Evolutionary conservation across 2,329 filamentous ascomycete species (phyloP).

Genomic region (Achaetomium macrosporum): DNA sequence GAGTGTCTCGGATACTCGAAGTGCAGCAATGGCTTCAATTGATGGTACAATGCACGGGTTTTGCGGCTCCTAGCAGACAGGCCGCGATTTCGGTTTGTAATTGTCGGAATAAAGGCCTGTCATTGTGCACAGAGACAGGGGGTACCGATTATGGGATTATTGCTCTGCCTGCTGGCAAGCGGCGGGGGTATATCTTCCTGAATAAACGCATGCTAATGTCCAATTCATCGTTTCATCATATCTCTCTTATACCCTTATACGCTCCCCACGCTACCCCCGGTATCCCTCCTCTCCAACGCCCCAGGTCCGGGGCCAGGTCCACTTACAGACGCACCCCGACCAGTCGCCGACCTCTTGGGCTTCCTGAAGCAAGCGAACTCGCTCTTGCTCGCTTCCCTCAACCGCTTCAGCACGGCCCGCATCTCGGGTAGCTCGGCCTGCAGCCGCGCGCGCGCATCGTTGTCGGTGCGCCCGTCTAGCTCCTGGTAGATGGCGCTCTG

Average conservation of each 20-base stretch:
- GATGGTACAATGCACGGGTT: slow-evolving; percentile 6
- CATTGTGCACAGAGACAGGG: too few relatives aligned
- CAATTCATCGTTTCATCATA: not conserved
- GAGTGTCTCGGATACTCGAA: not conserved
- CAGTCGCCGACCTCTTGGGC: slow-evolving; percentile 40
- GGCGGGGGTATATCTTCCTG: not conserved
- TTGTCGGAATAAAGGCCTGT: too few relatives aligned
- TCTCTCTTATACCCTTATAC: slow-evolving; percentile 11
- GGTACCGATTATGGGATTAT: not conserved
- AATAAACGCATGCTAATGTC: not conserved
- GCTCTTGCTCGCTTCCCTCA: slow-evolving; percentile 74
- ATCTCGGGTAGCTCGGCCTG: slow-evolving; percentile 88
- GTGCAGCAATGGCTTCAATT: slow-evolving; percentile 9
- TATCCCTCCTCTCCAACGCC: slow-evolving; percentile 20
- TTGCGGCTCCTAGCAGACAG: too few relatives aligned
- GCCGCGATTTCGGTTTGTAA: too few relatives aligned
- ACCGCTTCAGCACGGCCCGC: slow-evolving; percentile 75
- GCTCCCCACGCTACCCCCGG: slow-evolving; percentile 16
- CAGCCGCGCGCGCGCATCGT: slow-evolving; percentile 70
- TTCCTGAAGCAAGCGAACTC: slow-evolving; percentile 85
- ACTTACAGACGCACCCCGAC: not conserved
- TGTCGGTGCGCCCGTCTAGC: slow-evolving; percentile 82
- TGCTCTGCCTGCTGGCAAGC: not conserved
- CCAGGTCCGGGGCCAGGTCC: not conserved
- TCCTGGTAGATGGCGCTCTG: slow-evolving; percentile 91